Conservation (phyloP, 2,329 filamentous ascomycete genomes). For the Hypoxylon sp. region DNA sequence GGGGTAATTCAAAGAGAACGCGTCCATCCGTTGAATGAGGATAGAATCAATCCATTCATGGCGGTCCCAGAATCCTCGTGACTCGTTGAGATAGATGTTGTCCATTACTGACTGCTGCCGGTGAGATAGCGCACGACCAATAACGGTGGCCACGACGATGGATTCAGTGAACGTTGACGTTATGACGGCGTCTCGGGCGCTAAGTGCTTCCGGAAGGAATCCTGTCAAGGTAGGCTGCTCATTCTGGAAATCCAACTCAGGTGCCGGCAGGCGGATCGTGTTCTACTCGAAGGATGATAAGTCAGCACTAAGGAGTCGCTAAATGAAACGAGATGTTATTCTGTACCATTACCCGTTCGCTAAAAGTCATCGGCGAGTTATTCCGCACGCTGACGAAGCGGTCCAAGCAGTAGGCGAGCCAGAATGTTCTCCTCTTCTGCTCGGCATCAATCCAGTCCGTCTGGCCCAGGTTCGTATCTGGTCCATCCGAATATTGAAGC, state of each 20-base stretch:
- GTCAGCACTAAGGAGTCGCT: constrained; percentile 27
- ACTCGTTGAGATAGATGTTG: constrained; percentile 35
- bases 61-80: constrained; percentile 37
- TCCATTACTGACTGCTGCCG: constrained; percentile 34
- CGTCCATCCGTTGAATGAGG: constrained; percentile 34
- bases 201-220: constrained; percentile 37
- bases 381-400: constrained; percentile 39
- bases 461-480: constrained; percentile 31
- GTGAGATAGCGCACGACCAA: constrained; percentile 36
- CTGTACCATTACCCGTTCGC: constrained; percentile 38
- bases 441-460: constrained; percentile 41
- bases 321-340: constrained; percentile 2
- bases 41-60: constrained; percentile 38
- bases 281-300: constrained; percentile 22
- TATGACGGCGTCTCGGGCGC: constrained; percentile 12
- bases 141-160: constrained; percentile 39
- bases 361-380: constrained; percentile 41
- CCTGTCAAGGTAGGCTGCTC: constrained; percentile 38
- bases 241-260: constrained; percentile 40
- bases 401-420: constrained; percentile 41
- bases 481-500: constrained; percentile 35
- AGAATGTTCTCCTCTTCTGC: constrained; percentile 41
- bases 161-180: constrained; percentile 37
- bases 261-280: constrained; percentile 37
- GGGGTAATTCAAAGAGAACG: constrained; percentile 38